Percentiles rank a stretch among this genome's conserved stretches.
Conservation (phyloP, 1,139 yeast genomes). For the Spencermartinsiella ligniputridi region DNA sequence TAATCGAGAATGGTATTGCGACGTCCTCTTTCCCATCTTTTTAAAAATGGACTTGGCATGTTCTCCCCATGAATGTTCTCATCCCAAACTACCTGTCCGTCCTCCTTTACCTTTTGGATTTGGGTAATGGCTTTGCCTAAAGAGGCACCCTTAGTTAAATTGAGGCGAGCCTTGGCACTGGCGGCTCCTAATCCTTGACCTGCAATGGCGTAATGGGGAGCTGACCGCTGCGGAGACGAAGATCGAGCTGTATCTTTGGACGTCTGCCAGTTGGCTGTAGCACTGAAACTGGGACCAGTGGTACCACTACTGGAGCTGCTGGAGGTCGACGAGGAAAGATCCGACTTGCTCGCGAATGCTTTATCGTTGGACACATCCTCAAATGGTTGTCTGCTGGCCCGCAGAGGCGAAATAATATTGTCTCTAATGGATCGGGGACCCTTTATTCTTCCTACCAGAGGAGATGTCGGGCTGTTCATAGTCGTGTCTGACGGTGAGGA, state of each 20-base stretch:
- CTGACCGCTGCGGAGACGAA: conserved; percentile 17
- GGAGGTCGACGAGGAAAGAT: conserved; percentile 1
- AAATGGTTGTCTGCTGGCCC: conserved; percentile 6
- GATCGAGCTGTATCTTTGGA: conserved; percentile 11
- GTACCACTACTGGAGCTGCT: not conserved
- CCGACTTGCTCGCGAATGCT: conserved; percentile 2
- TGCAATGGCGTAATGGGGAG: conserved; percentile 17
- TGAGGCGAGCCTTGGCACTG: conserved; percentile 23
- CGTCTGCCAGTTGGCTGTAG: conserved; percentile 23
- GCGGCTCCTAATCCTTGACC: conserved; percentile 22
- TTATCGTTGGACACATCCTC: conserved; percentile 18
- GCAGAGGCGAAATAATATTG: conserved; percentile 22
- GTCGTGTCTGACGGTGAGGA: conserved; percentile 18
- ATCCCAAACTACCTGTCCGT: conserved; percentile 20
- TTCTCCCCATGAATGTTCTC: conserved; percentile 27
- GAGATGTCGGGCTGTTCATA: conserved; percentile 11
- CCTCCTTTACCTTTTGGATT: conserved; percentile 18
- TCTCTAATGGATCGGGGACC: conserved; percentile 26
- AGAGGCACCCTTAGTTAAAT: conserved; percentile 20
- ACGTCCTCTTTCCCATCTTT: conserved; percentile 34
- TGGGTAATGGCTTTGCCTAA: conserved; percentile 22
- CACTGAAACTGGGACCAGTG: conserved; percentile 2
- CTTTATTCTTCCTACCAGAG: conserved; percentile 12
- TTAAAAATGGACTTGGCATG: conserved; percentile 29
- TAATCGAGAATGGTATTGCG: too few species aligned